Percentiles rank a stretch among this genome's conserved stretches.
Evolutionary conservation across 495 filamentous ascomycete species (phyloP).

Genomic region (Collariella sp.): DNA sequence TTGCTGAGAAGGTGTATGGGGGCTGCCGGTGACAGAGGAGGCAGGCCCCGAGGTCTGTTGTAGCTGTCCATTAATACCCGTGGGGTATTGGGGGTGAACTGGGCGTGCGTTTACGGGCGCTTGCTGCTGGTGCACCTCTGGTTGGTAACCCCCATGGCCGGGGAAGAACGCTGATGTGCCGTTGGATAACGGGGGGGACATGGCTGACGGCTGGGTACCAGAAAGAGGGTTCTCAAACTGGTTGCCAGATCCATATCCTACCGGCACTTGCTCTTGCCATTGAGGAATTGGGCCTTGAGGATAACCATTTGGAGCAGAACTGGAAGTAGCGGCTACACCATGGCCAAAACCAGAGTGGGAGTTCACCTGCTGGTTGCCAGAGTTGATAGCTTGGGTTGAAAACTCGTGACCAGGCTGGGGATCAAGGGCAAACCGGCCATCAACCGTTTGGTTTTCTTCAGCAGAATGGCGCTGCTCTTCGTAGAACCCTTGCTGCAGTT

Average conservation of each 20-base stretch:
- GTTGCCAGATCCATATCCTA: constrained; percentile 10
- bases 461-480: constrained; percentile 13
- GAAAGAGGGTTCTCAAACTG: constrained; percentile 25
- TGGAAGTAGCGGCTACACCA: neutral
- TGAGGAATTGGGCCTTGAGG: constrained; percentile 13
- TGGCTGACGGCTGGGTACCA: constrained; percentile 7
- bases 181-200: constrained; percentile 9
- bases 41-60: constrained; percentile 8
- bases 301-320: constrained; percentile 13
- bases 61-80: constrained; percentile 13
- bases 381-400: constrained; percentile 8
- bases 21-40: constrained; percentile 10
- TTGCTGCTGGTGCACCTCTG: constrained; percentile 7
- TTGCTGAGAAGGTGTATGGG: constrained; percentile 3
- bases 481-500: constrained; percentile 12
- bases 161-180: constrained; percentile 12
- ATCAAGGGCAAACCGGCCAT: constrained; percentile 18
- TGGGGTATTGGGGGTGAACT: constrained; percentile 13
- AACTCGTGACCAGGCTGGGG: constrained; percentile 12
- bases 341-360: constrained; percentile 12
- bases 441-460: constrained; percentile 11
- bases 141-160: constrained; percentile 12
- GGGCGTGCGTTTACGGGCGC: constrained; percentile 5
- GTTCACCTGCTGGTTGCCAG: constrained; percentile 11
- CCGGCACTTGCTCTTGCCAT: constrained; percentile 16